Conservation (phyloP, 805 yeast genomes). For the Candida gorgasii region DNA sequence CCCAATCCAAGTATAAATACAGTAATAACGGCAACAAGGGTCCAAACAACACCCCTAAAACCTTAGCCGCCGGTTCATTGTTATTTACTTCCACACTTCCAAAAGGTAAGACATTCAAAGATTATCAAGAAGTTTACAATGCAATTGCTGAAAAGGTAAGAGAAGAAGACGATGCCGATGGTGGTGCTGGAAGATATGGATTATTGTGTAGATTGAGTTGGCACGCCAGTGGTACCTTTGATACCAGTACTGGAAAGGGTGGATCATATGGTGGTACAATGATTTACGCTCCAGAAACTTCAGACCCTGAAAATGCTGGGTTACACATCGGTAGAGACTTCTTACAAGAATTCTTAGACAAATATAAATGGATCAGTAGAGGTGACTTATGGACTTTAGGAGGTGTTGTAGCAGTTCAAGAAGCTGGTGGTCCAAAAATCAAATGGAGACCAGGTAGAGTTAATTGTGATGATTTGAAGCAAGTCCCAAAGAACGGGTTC, state of each 20-base stretch:
- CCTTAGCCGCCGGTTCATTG: slow-evolving; percentile 24
- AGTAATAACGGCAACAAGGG: background rate
- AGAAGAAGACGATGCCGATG: slow-evolving; percentile 43
- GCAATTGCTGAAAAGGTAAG: slow-evolving; percentile 66
- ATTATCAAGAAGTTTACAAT: slow-evolving; percentile 67
- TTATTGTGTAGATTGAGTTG: slow-evolving; percentile 39
- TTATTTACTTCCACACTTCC: slow-evolving; percentile 36
- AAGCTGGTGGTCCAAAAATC: slow-evolving; percentile 73
- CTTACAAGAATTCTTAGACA: slow-evolving; percentile 54
- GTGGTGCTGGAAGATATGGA: slow-evolving; percentile 40
- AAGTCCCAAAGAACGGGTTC: slow-evolving; percentile 66
- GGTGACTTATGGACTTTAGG: slow-evolving; percentile 82
- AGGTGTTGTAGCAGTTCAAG: slow-evolving; percentile 78
- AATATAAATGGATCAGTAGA: slow-evolving; percentile 69
- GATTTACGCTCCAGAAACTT: slow-evolving; percentile 32
- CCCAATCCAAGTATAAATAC: background rate
- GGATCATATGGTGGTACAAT: slow-evolving; percentile 42
- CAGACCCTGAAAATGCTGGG: slow-evolving; percentile 58
- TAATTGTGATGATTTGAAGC: slow-evolving; percentile 50
- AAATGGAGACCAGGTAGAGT: slow-evolving; percentile 84
- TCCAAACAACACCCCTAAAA: no score
- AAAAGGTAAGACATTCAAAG: slow-evolving; percentile 41
- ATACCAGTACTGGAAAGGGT: slow-evolving; percentile 27
- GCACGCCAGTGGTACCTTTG: slow-evolving; percentile 39
- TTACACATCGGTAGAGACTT: slow-evolving; percentile 57